Evolutionary conservation across 495 filamentous ascomycete genomes (phyloP).

Genomic region (Hypoxylon subgilvum): DNA sequence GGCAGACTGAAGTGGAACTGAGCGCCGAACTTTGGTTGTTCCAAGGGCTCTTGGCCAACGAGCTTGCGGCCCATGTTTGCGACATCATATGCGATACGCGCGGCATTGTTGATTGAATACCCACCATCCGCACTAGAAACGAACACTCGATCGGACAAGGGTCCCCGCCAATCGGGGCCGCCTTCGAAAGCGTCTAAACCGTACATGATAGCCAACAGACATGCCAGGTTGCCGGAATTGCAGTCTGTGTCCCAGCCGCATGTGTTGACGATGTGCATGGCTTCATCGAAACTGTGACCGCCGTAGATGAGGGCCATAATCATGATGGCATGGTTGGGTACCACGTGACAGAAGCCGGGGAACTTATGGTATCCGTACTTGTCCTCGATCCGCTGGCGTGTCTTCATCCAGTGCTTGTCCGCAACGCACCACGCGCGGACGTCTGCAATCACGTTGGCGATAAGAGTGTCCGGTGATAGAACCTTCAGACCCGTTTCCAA

Average conservation of each 20-base stretch:
- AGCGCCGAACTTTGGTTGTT: constrained; percentile 37
- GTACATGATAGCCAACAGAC: constrained; percentile 42
- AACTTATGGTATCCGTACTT: constrained; percentile 43
- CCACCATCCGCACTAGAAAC: constrained; percentile 46
- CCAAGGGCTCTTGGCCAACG: constrained; percentile 10
- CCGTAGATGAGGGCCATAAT: constrained; percentile 42
- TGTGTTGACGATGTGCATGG: constrained; percentile 45
- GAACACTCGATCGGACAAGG: constrained; percentile 38
- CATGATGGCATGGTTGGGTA: constrained; percentile 44
- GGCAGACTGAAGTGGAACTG: constrained; percentile 45
- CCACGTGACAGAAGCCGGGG: constrained; percentile 39
- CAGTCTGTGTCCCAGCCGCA: constrained; percentile 46
- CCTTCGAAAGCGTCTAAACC: constrained; percentile 36
- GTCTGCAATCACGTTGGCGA: constrained; percentile 25
- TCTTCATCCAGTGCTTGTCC: constrained; percentile 38
- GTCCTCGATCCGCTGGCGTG: constrained; percentile 39
- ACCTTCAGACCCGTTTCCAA: constrained; percentile 34
- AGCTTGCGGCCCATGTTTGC: constrained; percentile 33
- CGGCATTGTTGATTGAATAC: constrained; percentile 46
- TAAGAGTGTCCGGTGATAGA: constrained; percentile 28
- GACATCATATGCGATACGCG: constrained; percentile 38
- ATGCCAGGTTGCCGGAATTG: constrained; percentile 44
- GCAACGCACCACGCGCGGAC: constrained; percentile 33
- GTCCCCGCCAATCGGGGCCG: constrained; percentile 40
- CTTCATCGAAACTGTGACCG: constrained; percentile 37